Conservation (phyloP, 345 rosid species). For the Eucalyptus regnans region DNA sequence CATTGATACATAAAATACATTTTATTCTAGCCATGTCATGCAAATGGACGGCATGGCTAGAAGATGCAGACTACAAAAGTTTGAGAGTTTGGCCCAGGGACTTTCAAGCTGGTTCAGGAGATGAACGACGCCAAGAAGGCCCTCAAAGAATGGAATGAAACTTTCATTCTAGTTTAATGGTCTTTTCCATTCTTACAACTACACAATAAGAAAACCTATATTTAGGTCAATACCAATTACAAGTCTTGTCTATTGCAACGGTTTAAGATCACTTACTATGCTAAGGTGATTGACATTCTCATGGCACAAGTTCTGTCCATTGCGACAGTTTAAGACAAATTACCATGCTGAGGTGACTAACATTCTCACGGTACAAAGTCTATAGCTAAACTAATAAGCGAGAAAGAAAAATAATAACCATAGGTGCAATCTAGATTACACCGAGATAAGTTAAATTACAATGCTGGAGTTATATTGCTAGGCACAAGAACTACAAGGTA, state of each 20-base stretch:
- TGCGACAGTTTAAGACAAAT: background rate
- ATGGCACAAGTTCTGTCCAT: background rate
- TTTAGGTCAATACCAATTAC: background rate
- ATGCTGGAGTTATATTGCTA: no score
- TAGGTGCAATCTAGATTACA: no score
- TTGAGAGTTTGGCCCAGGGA: background rate
- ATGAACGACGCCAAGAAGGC: background rate
- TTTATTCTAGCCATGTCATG: no score
- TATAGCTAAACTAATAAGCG: background rate
- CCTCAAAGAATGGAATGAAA: background rate
- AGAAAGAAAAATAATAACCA: background rate
- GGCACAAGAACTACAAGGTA: no score
- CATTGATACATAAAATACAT: no score
- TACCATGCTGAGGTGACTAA: background rate
- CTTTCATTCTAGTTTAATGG: background rate
- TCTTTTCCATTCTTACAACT: background rate
- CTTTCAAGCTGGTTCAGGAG: background rate
- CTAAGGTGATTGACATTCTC: no score
- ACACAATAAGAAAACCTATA: background rate
- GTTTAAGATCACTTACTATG: no score
- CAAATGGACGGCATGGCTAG: background rate
- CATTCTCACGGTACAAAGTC: background rate
- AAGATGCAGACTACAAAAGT: background rate
- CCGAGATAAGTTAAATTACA: no score
- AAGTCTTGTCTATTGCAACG: no score